Evolutionary conservation across 371 early-diverging fungal genomes (phyloP).

Genomic region (Lichtheimia ramosa): DNA sequence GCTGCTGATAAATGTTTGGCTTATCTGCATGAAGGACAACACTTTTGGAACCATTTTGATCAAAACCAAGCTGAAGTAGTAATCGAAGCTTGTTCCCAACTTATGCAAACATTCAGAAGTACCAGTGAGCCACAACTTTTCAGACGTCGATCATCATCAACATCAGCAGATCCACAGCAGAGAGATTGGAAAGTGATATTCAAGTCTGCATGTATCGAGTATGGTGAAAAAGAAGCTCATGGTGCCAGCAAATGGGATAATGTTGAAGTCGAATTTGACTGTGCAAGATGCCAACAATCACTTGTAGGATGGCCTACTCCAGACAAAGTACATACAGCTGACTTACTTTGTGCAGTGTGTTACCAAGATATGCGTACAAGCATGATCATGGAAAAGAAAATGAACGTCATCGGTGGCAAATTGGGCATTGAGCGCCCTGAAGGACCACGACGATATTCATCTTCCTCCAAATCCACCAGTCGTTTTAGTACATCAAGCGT

Average conservation of each 20-base stretch:
- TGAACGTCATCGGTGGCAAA: conserved; percentile 17
- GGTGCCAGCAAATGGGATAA: conserved; percentile 27
- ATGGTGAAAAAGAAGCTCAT: conserved; percentile 29
- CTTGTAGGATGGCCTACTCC: conserved; percentile 38
- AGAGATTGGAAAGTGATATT: conserved; percentile 26
- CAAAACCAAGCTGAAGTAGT: conserved; percentile 24
- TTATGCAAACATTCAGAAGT: conserved; percentile 3
- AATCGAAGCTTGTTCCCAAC: conserved; percentile 16
- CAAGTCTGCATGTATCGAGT: conserved; percentile 23
- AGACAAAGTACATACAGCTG: conserved; percentile 32
- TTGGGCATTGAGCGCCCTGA: conserved; percentile 17
- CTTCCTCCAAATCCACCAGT: conserved; percentile 4
- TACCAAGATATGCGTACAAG: conserved; percentile 26
- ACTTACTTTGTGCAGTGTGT: conserved; percentile 36
- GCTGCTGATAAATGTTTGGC: conserved; percentile 8
- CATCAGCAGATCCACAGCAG: conserved; percentile 3
- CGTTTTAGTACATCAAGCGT: background rate
- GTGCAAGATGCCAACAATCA: conserved; percentile 26
- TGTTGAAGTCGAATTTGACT: conserved; percentile 30
- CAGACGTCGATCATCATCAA: background rate
- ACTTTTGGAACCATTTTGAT: conserved; percentile 33
- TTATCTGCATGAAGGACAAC: conserved; percentile 18
- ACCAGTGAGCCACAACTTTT: background rate
- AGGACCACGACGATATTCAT: conserved; percentile 7
- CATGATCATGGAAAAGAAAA: conserved; percentile 47